phyloP scores from a whole-genome alignment of 371 early-diverging fungal species.

The Mortierella sp. region DNA sequence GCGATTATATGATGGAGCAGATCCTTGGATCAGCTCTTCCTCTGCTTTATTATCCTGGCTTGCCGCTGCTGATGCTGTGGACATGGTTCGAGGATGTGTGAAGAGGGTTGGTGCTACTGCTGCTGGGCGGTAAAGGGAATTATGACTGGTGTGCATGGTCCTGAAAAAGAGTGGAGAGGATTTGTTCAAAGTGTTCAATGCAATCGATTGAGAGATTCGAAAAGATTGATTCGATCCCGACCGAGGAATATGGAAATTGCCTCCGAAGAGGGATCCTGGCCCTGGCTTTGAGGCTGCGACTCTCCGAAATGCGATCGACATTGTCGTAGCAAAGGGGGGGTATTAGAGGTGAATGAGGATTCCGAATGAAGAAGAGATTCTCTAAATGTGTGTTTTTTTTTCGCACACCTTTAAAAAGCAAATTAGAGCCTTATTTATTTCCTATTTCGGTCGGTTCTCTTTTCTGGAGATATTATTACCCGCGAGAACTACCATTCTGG shows the following conservation, averaged over 20 bases:
- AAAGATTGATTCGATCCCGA: slow-evolving; percentile 10
- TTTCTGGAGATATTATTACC: background rate
- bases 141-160: background rate
- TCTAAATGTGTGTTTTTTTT: too few species aligned
- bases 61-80: slow-evolving; percentile 1
- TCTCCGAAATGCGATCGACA: slow-evolving; percentile 30
- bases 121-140: background rate
- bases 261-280: background rate
- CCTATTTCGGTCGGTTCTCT: background rate
- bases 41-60: slow-evolving; percentile 2
- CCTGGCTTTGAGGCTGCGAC: slow-evolving; percentile 6
- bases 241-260: background rate
- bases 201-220: slow-evolving; percentile 14
- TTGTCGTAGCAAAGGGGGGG: background rate
- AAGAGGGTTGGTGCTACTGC: background rate
- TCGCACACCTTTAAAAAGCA: too few species aligned
- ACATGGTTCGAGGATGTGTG: background rate
- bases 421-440: background rate
- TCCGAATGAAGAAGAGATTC: too few species aligned
- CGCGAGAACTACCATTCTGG: background rate
- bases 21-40: slow-evolving; percentile 47
- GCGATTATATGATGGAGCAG: slow-evolving; percentile 38
- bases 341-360: background rate
- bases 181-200: background rate
- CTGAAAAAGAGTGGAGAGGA: slow-evolving; percentile 5